Base-by-base conservation (phyloP, 164 flowering plant genomes). In the Magnolia sinica region DNA sequence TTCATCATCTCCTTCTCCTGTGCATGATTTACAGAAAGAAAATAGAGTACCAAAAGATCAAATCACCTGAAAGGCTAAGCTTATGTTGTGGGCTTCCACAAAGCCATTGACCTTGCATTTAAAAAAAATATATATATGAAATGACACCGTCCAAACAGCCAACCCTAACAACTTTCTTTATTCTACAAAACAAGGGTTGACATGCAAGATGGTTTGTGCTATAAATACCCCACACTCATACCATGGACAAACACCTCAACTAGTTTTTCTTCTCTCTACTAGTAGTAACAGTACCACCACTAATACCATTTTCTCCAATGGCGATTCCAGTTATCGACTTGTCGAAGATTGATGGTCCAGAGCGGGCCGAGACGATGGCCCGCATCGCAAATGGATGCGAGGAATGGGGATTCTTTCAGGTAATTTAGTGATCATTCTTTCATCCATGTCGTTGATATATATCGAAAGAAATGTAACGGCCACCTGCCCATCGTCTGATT, bases 351-450 rank as follows among this genome's bases (percentile, higher is more conserved):
- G 71, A 85, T 45, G 94, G 95, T 7, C 87, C 84, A 50, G 93
- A 91, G 51, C 89, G 98, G 80, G 90, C 85, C 63, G 75, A 82
- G 19, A 85, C 89, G 3, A 67, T 92, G 85, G 90, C 92, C 70
- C 81, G 85, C 76, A 88, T 93, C 10, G 92, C 88, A 2, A 86
- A 81, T 71, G 90, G 91, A 5, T 93, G 95, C 52, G 91, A 89
- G 76, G 89, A 91, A 74, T 94, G 96, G 95, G 96, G 96, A 68
- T 92, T 94, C 84, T 94, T 94, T 72, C 92, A 94, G 94, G 98
- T 92, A 70, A 19, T 63, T 66, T 29, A 16, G 49, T 29, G 50
- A 31, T 68, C 31, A 37, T 20, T 74, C 49, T 37, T 37, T 37
- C 45, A 3, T 4, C 45, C 45, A 3, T 37, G 45, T 37, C 45